Evolutionary conservation across 1,139 yeast genomes (phyloP), one percentile per base, ranked within the genome.

Genomic region (Martiniozyma asiatica): DNA sequence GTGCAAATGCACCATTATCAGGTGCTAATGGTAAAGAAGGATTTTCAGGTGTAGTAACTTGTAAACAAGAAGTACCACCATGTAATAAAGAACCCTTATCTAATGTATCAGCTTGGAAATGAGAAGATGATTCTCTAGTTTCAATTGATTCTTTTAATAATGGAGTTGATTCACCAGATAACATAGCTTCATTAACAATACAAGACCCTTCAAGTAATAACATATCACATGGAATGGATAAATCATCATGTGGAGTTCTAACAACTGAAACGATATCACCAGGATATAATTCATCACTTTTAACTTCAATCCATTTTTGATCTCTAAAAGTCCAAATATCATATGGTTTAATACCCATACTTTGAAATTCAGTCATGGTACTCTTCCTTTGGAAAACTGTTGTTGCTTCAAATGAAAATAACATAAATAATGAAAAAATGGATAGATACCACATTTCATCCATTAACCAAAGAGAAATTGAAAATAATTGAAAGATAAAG

Each of bases 401-500:
- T 24, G 96, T 84, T 57, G 78, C 81, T 58, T 89, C 99, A 61
- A 89, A 89, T 4, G 93, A 72, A 19, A 89, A 77, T 41, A 92
- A 68, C 93, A 89, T 87, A 55, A 92, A 77, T 41, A 89, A 64
- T 19, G 94, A 81, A 58, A 92, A 85, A 38, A 92, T 60, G 5
- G 97, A 85, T 51, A 80, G 81, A 57, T 87, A 87, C 97, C 97
- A 89, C 61, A 82, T 80, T 45, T 87, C 97, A 58, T 92, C 98
- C 73, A 89, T 71, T 50, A 84, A 70, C 97, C 97, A 92, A 40
- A 92, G 65, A 11, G 92, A 94, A 34, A 89, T 94, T 51, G 97
- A 87, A 54, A 89, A 89, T 37, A 89, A 68, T 60, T 89, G 99
- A 61, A 89, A 89, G 19, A 89, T 95, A 48, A 89, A 89, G 55